Base-by-base conservation (phyloP, 179 eudicot genomes). In the Patellifolia procumbens region DNA sequence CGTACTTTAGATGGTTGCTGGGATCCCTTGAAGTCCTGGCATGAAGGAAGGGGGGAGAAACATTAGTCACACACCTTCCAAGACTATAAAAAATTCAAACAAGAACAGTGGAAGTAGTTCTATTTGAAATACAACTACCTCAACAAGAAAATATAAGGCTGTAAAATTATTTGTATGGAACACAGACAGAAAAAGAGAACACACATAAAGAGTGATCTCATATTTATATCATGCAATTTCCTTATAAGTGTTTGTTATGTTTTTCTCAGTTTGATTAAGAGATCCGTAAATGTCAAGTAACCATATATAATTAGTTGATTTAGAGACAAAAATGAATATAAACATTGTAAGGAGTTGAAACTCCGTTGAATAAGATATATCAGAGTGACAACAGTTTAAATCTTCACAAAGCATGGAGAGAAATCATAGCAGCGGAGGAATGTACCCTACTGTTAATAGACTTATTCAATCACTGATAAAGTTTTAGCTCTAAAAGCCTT, bases 1-100 rank as follows among this genome's bases (percentile, higher is more conserved):
- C 10, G 49, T 86, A 89, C 92, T 88, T 91, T 91, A 45, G 91
- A 72, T 80, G 91, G 86, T 52, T 79, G 84, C 65, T 82, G 86
- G 59, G 76, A 81, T 64, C 76, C 69, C 68, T 59, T 71, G 48
- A 70, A 77, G 69, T 85, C 92, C 95, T 91, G 85, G 72, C 70
- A 81, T 24, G 39, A 22, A 71, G 16, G 37, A n/a, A 68, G 5
- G 66, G 29, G 13, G n/a, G 28, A 42, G 55, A 39, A 16, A 73
- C 70, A 35, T 29, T 26, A 39, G 31, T 63, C 49, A 71, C 5
- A 1, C 45, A 24, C 42, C 22, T 73, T 22, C 34, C 42, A 51
- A 31, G 48, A 31, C 15, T 72, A 12, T 7, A 26, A 1, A 13
- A 22, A 17, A 58, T 51, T 26, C 45, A 24, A 45, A 68, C 31